phyloP scores from a whole-genome alignment of 805 yeast species.

The Metschnikowia similis region DNA sequence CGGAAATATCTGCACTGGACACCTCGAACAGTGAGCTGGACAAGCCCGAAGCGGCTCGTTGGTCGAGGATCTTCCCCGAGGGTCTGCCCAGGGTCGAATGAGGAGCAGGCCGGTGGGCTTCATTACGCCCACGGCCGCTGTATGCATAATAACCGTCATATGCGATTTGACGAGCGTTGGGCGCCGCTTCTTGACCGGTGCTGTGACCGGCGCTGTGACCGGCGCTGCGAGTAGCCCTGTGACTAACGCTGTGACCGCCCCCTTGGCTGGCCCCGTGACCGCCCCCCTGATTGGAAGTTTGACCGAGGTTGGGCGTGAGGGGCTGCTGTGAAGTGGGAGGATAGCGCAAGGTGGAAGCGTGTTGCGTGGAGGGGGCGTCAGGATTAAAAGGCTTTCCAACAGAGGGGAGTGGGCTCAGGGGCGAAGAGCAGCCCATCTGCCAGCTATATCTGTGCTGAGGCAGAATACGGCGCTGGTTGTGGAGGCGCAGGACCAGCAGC shows the following conservation, averaged over 20 bases:
- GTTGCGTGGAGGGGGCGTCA: too few species aligned
- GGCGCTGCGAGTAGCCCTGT: too few species aligned
- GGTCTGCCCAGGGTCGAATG: neutral
- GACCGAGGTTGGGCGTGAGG: too few species aligned
- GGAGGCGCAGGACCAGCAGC: neutral
- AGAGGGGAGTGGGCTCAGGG: neutral
- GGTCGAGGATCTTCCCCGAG: neutral
- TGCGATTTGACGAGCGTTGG: too few species aligned
- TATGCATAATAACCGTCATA: neutral
- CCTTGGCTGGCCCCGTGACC: too few species aligned
- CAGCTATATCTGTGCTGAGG: slow-evolving; percentile 5
- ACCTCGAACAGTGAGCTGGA: slow-evolving; percentile 1
- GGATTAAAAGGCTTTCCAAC: neutral
- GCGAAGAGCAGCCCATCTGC: slow-evolving; percentile 1
- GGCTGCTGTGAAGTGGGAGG: too few species aligned
- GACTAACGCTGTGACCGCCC: too few species aligned
- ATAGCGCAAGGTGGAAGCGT: too few species aligned
- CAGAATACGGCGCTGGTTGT: neutral
- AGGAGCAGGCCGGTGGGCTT: neutral
- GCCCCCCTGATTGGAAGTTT: too few species aligned
- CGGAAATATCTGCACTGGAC: slow-evolving; percentile 3
- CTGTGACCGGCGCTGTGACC: too few species aligned
- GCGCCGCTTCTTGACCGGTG: too few species aligned
- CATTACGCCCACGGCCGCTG: neutral
- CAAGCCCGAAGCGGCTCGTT: neutral